phyloP scores from a whole-genome alignment of 202 grass and related monocot genomes.

The Zoysia matrella region DNA sequence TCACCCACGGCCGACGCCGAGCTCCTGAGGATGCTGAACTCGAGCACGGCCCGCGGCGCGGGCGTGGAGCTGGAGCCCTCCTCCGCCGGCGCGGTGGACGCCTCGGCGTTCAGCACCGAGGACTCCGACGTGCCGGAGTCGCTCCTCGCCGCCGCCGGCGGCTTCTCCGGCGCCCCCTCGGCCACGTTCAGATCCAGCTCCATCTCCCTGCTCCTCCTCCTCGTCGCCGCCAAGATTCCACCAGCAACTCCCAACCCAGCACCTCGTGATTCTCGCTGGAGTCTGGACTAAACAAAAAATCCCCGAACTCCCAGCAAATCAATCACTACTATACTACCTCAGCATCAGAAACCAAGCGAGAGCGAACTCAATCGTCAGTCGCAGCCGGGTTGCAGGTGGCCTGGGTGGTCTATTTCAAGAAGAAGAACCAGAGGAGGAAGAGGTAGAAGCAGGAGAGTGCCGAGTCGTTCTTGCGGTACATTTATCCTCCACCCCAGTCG shows the following conservation, averaged over 20 bases:
- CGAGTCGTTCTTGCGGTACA: conserved; percentile 87
- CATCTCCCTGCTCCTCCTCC: conserved; percentile 26
- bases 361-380: background rate
- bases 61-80: conserved; percentile 77
- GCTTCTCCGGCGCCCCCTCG: conserved; percentile 42
- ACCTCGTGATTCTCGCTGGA: too few relatives aligned
- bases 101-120: conserved; percentile 80
- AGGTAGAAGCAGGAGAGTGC: conserved; percentile 69
- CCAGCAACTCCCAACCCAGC: background rate
- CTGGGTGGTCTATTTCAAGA: conserved; percentile 55
- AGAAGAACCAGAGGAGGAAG: conserved; percentile 62
- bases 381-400: background rate
- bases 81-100: conserved; percentile 46
- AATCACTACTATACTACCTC: background rate
- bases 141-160: conserved; percentile 28
- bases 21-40: conserved; percentile 80
- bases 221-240: background rate
- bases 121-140: conserved; percentile 82
- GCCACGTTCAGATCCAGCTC: conserved; percentile 86
- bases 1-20: conserved; percentile 47
- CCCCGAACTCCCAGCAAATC: background rate
- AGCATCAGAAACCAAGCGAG: background rate
- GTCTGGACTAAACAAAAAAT: conserved; percentile 4
- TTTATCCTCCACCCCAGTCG: conserved; percentile 44
- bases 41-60: conserved; percentile 41